A percentile compares a stretch with the other conserved stretches of the same genome.
phyloP scores from a whole-genome alignment of 768 basidiomycete genomes.

The Psilocybe azurescens region DNA sequence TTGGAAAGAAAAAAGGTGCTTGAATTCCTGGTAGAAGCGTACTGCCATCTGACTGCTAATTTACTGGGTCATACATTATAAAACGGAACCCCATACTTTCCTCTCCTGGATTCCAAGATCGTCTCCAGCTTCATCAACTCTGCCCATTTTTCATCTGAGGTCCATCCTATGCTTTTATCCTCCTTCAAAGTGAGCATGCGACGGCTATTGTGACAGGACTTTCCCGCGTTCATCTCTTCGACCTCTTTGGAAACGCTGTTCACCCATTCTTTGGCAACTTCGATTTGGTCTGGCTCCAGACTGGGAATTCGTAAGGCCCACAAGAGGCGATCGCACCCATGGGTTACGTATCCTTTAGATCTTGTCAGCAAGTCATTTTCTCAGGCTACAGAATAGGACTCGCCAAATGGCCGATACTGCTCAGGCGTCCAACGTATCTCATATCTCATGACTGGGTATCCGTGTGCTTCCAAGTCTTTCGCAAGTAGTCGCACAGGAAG shows the following conservation, averaged over 20 bases:
- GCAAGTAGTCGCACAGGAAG: constrained; percentile 67
- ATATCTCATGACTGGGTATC: constrained; percentile 73
- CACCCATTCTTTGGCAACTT: constrained; percentile 61
- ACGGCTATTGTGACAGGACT: constrained; percentile 33
- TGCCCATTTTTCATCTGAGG: constrained; percentile 58
- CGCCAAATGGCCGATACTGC: constrained; percentile 56
- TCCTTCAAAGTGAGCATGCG: constrained; percentile 54
- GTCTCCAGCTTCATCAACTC: constrained; percentile 43
- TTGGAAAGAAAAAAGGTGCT: no score
- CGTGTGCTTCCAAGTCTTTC: constrained; percentile 57
- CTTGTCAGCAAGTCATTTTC: not conserved
- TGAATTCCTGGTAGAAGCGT: no score
- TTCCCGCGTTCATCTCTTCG: constrained; percentile 21
- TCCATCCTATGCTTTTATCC: constrained; percentile 61
- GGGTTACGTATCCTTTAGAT: constrained; percentile 67
- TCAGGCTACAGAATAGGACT: constrained; percentile 11
- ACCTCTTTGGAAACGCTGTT: constrained; percentile 51
- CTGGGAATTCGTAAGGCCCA: constrained; percentile 64
- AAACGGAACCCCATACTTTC: not conserved
- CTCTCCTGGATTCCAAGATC: constrained; percentile 16
- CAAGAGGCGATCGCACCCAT: constrained; percentile 65
- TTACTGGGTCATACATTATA: not conserved
- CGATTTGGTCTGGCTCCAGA: constrained; percentile 50
- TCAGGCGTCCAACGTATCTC: constrained; percentile 74
- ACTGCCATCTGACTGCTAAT: not conserved